Evolutionary conservation across 2,329 filamentous ascomycete genomes (phyloP), one percentile per base, ranked within the genome.

Genomic region (Pyricularia sp.): DNA sequence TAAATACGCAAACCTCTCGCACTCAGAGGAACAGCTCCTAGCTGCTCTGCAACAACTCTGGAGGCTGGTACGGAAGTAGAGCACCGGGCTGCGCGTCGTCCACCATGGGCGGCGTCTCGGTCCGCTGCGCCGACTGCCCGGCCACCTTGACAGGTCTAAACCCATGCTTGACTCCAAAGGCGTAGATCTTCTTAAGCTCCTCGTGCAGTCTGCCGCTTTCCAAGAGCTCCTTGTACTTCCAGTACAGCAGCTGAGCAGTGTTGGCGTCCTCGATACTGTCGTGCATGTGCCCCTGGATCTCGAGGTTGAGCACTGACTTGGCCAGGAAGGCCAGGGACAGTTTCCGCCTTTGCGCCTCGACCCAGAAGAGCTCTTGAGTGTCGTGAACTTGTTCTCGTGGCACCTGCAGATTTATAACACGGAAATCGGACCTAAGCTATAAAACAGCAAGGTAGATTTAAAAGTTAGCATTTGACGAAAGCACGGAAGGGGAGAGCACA

Each of bases 361-460:
- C 88, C 79, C 92, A 96, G 81, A 97, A 98, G 1, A 97, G 84
- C 72, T 96, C 91, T 73, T 94, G 93, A 0, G 96, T 99, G 79
- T 99, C 95, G 69, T 99, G 93, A 50, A 97, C 91, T 77, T 99
- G 95, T 3, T 87, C 80, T 76, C 90, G 92, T 1, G 96, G 95
- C 0, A 99, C 91, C 77, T 97, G 92, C 69, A 99, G 97, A 78
- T 99, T 99, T 80, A 97, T 97, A 69, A 97, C 97, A 68, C 95
- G 92, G 81, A 99, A 98, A 79, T 99, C 95, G 73, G 95, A 94
- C 73, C 92, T 92, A 61, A 99, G 84, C 58, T 61, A 28, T 26
- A 61, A 7, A 14, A 17, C 17, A n/a, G 42, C 42, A n/a, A 55
- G 3, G 23, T 4, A 14, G 58, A 26, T 25, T 12, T n/a, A 17